Conservation (phyloP, 805 yeast genomes). For the Myxozyma sirexii region DNA sequence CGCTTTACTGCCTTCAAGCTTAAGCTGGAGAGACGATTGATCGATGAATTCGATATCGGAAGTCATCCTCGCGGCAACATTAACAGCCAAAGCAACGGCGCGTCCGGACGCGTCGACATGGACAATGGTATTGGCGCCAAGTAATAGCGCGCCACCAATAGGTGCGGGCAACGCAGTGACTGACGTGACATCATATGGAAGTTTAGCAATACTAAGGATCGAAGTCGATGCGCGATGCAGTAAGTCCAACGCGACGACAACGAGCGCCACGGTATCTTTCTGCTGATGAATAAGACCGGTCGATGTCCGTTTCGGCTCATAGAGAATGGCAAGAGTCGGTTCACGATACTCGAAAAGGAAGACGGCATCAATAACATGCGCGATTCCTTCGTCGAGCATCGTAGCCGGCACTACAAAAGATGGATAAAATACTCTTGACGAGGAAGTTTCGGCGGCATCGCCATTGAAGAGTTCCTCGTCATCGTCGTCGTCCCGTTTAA, state of each 20-base stretch:
- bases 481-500: constrained; percentile 45
- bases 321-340: constrained; percentile 76
- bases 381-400: constrained; percentile 58
- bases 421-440: constrained; percentile 47
- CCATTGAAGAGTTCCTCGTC: constrained; percentile 32
- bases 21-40: constrained; percentile 54
- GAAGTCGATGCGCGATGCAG: constrained; percentile 60
- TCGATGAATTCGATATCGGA: constrained; percentile 51
- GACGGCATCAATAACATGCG: constrained; percentile 67
- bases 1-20: constrained; percentile 57
- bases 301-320: constrained; percentile 67
- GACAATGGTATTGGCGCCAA: constrained; percentile 77
- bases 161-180: constrained; percentile 67
- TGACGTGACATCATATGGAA: constrained; percentile 75
- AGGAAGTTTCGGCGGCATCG: constrained; percentile 23
- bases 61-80: constrained; percentile 51
- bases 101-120: constrained; percentile 82
- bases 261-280: constrained; percentile 64
- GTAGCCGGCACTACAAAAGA: constrained; percentile 61
- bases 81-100: constrained; percentile 62
- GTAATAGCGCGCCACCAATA: constrained; percentile 64
- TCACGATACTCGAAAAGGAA: constrained; percentile 75
- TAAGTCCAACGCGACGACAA: constrained; percentile 70
- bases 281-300: constrained; percentile 66
- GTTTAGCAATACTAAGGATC: constrained; percentile 61